Evolutionary conservation across 2,329 filamentous ascomycete genomes (phyloP).

Genomic region (Fusarium sp.): DNA sequence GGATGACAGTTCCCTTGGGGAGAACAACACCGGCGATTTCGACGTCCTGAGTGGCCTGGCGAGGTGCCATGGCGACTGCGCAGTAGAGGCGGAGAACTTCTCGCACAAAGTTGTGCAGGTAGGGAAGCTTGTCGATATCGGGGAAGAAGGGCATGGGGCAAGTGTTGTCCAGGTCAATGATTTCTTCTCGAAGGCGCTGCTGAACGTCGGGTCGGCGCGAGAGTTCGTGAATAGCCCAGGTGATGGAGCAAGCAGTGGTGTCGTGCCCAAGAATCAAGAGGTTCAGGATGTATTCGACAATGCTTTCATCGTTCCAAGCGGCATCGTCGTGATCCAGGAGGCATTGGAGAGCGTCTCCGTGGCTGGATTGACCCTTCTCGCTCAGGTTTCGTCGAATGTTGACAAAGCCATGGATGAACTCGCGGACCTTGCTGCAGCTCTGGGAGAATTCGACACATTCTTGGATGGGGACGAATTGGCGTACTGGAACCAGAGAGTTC

Average conservation of each 20-base stretch:
- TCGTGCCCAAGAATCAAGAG: slow-evolving; percentile 59
- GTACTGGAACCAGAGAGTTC: slow-evolving; percentile 51
- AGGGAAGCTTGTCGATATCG: slow-evolving; percentile 50
- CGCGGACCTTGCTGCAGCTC: slow-evolving; percentile 47
- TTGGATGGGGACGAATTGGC: slow-evolving; percentile 52
- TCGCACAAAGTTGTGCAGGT: slow-evolving; percentile 56
- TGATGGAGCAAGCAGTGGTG: slow-evolving; percentile 57
- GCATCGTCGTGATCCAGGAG: slow-evolving; percentile 49
- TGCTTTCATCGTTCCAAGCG: slow-evolving; percentile 42
- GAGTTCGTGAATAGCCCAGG: slow-evolving; percentile 57
- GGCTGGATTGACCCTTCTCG: slow-evolving; percentile 3
- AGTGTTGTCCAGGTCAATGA: slow-evolving; percentile 40
- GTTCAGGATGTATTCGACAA: slow-evolving; percentile 54
- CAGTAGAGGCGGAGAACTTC: slow-evolving; percentile 59
- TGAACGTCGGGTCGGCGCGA: slow-evolving; percentile 52
- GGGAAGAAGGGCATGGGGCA: slow-evolving; percentile 25
- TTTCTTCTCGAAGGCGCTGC: slow-evolving; percentile 54
- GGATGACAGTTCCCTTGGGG: slow-evolving; percentile 54
- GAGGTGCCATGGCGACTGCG: slow-evolving; percentile 52
- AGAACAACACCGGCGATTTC: slow-evolving; percentile 52
- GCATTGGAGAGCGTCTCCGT: slow-evolving; percentile 48
- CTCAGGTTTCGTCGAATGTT: slow-evolving; percentile 8
- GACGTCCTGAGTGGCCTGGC: slow-evolving; percentile 51
- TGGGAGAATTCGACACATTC: slow-evolving; percentile 52
- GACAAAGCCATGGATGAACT: slow-evolving; percentile 46